A percentile compares a stretch with the other conserved stretches of the same genome.
Evolutionary conservation across 306 rosid species (phyloP).

Genomic region (Casuarina equisetifolia): DNA sequence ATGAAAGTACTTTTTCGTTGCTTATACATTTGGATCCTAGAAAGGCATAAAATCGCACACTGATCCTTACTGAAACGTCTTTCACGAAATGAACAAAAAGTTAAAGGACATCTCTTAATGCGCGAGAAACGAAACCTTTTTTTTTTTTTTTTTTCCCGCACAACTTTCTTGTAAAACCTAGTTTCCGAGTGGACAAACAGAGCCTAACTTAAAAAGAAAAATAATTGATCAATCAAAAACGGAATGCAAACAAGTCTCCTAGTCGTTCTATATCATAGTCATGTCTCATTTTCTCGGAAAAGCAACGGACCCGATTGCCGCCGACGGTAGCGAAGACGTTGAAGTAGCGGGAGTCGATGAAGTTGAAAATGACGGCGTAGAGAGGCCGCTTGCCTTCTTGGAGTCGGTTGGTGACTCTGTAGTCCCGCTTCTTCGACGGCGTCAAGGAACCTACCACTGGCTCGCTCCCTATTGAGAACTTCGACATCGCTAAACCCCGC

Average conservation of each 20-base stretch:
- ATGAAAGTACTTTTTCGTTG: too few relatives aligned
- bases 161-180: not conserved
- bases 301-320: slow-evolving; percentile 67
- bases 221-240: not conserved
- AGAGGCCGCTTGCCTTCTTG: slow-evolving; percentile 93
- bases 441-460: slow-evolving; percentile 69
- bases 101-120: not conserved
- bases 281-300: not conserved
- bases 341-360: slow-evolving; percentile 78
- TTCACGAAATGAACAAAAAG: not conserved
- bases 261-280: not conserved
- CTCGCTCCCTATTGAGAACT: slow-evolving; percentile 65
- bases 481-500: slow-evolving; percentile 39
- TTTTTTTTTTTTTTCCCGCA: too few relatives aligned
- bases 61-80: not conserved
- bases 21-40: not conserved
- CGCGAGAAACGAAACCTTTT: not conserved
- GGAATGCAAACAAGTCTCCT: not conserved
- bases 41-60: not conserved
- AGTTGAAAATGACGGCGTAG: slow-evolving; percentile 87
- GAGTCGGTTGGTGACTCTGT: slow-evolving; percentile 82
- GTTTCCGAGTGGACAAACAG: not conserved
- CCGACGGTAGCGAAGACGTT: slow-evolving; percentile 91
- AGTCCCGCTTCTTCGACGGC: slow-evolving; percentile 62
- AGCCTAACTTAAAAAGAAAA: not conserved